These are phyloP conservation scores for Lavandula angustifolia DNA, from an alignment of 257 asterid species.

Conservation along the genomic window DNA sequence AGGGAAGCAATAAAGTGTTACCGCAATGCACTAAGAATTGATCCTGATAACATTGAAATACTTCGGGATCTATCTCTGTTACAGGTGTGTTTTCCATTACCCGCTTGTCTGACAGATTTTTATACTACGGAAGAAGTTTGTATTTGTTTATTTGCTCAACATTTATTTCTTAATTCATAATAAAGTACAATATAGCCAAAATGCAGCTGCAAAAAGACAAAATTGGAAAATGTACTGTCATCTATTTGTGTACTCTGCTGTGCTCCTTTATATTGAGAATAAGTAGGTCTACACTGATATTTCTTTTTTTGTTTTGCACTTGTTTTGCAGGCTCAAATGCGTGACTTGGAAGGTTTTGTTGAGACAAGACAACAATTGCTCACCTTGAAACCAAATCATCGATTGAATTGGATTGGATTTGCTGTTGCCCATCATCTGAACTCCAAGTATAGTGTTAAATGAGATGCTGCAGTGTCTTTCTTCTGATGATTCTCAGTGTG, in stretches of 20 bases:
- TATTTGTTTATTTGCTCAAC: conserved; percentile 16
- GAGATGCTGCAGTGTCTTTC: conserved; percentile 10
- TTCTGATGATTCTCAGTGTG: conserved; percentile 12
- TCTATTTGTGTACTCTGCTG: background rate
- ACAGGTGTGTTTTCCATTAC: conserved; percentile 56
- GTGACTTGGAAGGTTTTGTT: conserved; percentile 96
- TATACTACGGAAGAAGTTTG: background rate
- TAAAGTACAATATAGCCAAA: background rate
- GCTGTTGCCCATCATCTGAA: conserved; percentile 95
- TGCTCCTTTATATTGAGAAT: background rate
- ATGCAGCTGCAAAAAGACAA: conserved; percentile 5
- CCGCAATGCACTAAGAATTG: conserved; percentile 92
- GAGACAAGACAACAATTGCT: conserved; percentile 96
- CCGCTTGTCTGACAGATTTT: conserved; percentile 9
- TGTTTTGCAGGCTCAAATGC: conserved; percentile 91
- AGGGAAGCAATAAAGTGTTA: conserved; percentile 98
- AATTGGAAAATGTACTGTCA: conserved; percentile 14
- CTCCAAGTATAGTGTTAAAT: conserved; percentile 54
- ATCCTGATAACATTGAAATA: conserved; percentile 97
- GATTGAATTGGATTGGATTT: conserved; percentile 99
- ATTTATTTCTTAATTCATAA: background rate
- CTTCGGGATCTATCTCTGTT: conserved; percentile 95
- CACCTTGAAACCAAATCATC: conserved; percentile 92
- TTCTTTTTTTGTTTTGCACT: conserved; percentile 30
- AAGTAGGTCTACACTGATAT: conserved; percentile 13